Evolutionary conservation across 805 yeast species (phyloP), one percentile per base, ranked within the genome.

Genomic region (Pichia sporocuriosa): DNA sequence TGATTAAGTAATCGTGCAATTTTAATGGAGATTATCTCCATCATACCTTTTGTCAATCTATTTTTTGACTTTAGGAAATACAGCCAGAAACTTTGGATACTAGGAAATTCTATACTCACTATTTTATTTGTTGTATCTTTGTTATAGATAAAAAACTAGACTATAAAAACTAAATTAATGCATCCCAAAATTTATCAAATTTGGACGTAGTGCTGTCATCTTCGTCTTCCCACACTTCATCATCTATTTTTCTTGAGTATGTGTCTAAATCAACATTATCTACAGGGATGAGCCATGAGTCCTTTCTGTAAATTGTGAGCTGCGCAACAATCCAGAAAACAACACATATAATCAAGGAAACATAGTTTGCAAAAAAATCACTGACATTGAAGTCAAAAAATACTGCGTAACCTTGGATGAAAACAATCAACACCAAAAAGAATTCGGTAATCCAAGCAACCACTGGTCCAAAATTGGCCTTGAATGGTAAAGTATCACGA

Each of bases 371-470:
- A 58, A 84, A 75, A 66, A 85, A 85, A 28, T 65, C 62, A 10
- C 74, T 58, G 3, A 74, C 83, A 45, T 64, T 65, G 53, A 81
- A 65, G 10, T 61, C 60, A 42, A 76, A 75, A 62, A 85, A 85
- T 1, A 76, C 74, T 2, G 71, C 60, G 59, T 72, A 85, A 29
- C 95, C 95, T 62, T 86, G 89, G 47, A 85, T 68, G 46, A 84
- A 68, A 22, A 75, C 73, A 55, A 86, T 73, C 23, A 81, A 48
- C 12, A 69, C 58, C 48, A 81, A 68, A 49, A 74, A 67, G 40
- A 69, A 61, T 4, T 75, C 62, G 3, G 87, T 75, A 52, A 82
- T 81, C 61, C 76, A 79, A 2, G 89, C 84, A 45, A 67, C 61
- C 48, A 58, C 73, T 3, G 94, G 93, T 79, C 80, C 81, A 42